Evolutionary conservation across 2,329 filamentous ascomycete genomes (phyloP), one percentile per base, ranked within the genome.

Genomic region (Verticillium nubilum): DNA sequence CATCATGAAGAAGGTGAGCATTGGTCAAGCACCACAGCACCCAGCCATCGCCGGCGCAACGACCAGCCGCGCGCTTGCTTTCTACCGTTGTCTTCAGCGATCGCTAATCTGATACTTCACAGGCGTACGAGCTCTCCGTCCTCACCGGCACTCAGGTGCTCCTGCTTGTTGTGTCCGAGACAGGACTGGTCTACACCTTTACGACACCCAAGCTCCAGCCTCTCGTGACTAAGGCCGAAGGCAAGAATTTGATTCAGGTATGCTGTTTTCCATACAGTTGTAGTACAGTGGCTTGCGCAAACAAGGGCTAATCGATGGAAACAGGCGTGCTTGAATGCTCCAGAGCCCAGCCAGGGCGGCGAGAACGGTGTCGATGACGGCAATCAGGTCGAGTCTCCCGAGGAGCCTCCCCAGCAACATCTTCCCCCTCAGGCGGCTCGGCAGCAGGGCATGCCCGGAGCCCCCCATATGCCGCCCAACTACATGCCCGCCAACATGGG

Each of bases 201-300:
- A 98, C 94, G 63, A 99, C 95, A 17, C 95, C 95, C 23, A 99
- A 99, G 82, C 87, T 99, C 59, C 95, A 98, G 79, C 95, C 95
- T 64, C 86, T 99, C 58, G 95, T 98, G 67, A 99, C 95, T 64
- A 98, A 98, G 81, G 90, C 95, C 19, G 95, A 98, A 78, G 95
- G 95, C 79, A 99, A 99, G 86, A 99, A 99, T 75, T 81, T 99
- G 66, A 98, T 99, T 67, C 95, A 99, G 87, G 95, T 97, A 85
- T 65, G 56, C 28, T 19, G n/a, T 13, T n/a, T 4, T 25, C n/a
- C 29, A 7, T 17, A 25, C 52, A 28, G 52, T 26, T 17, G 31
- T 12, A 23, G 10, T 29, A 17, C 7, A n/a, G n/a, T 17, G 29
- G n/a, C n/a, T 57, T 37, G 17, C 35, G 23, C 31, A 23, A 47